Evolutionary conservation across 2,329 filamentous ascomycete species (phyloP), one percentile per base, ranked within the genome.

Genomic region (Botrytis tulipae): DNA sequence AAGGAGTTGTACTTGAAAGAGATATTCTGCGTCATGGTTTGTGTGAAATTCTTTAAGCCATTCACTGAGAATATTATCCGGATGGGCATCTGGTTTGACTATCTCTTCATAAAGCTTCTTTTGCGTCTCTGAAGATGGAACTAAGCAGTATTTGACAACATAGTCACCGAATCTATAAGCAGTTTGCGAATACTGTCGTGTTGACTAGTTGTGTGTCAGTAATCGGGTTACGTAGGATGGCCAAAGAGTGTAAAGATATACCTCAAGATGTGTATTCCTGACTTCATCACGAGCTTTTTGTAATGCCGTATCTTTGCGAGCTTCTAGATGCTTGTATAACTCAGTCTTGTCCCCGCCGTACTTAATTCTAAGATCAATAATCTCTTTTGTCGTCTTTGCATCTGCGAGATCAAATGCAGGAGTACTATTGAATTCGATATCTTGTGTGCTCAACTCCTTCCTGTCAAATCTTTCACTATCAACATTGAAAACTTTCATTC

Each of bases 401-500:
- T 85, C 82, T 35, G 83, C 82, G 12, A 87, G 82, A 61, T 87
- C 84, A 18, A 87, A 81, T 1, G 82, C 81, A 1, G 84, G 85
- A 1, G 84, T 84, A 73, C 82, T 84, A 77, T 87, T 87, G 78
- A 87, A 86, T 29, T 84, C 83, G 76, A 86, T 84, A 75, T 86
- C 84, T 59, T 82, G 79, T 4, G 80, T 82, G 0, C 75, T 75
- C 20, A 76, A 76, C 40, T 76, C 76, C 77, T 82, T 80, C 59
- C 82, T 83, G 14, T 83, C 79, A 68, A 85, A 83, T 78, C 82
- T 82, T 35, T 83, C 82, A 10, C 83, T 84, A 8, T 82, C 66
- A n/a, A 87, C 83, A 70, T 84, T 82, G 78, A 87, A 87, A 60
- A 87, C 77, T 76, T 87, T 87, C 81, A 87, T 85, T 18, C 79